Conservation (phyloP, 345 rosid genomes). For the Psidium friedrichsthalianum region DNA sequence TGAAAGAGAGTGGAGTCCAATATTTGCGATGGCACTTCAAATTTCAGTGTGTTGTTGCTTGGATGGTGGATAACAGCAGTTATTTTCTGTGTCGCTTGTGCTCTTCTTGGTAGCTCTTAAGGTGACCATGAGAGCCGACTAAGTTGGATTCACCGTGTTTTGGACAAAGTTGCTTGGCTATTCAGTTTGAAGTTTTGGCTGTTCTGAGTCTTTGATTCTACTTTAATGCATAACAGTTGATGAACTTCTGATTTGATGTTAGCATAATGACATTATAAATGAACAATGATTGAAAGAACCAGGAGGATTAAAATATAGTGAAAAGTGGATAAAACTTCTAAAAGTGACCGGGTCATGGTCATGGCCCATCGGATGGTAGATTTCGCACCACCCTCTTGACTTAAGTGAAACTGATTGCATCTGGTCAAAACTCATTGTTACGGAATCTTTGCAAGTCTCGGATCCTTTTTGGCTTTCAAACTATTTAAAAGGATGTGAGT, state of each 20-base stretch:
- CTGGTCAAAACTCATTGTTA: background rate
- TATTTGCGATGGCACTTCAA: background rate
- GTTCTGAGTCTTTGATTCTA: background rate
- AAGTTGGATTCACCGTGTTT: background rate
- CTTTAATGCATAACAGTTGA: background rate
- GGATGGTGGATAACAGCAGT: background rate
- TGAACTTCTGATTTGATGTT: background rate
- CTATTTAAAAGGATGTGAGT: background rate
- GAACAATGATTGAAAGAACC: background rate
- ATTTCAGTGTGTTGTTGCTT: background rate
- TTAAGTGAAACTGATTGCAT: background rate
- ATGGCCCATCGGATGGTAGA: background rate
- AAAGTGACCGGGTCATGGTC: background rate
- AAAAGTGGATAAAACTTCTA: background rate
- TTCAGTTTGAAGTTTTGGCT: background rate
- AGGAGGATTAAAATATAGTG: background rate
- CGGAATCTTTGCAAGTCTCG: background rate
- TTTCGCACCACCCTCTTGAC: background rate
- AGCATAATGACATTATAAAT: background rate
- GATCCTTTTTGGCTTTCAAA: background rate
- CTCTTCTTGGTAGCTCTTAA: background rate
- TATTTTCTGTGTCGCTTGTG: background rate
- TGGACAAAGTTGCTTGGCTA: background rate
- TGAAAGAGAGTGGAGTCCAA: background rate
- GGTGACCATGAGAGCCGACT: background rate